Evolutionary conservation across 2,329 filamentous ascomycete genomes (phyloP), one percentile per base, ranked within the genome.

Genomic region (Pseudogymnoascus sp.): DNA sequence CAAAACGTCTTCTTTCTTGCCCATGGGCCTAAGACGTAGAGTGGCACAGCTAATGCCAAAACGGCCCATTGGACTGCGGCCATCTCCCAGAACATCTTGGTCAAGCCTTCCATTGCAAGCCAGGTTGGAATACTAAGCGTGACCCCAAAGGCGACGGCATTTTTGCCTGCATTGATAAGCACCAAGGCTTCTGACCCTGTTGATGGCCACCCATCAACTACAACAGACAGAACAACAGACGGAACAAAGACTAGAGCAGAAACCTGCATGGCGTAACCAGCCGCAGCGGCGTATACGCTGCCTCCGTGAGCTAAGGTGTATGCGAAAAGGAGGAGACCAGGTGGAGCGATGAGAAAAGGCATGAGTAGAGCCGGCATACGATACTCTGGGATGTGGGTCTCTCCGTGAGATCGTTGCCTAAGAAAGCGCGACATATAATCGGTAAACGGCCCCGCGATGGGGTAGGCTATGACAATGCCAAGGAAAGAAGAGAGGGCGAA

Each of bases 351-450:
- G n/a, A 75, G 47, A 51, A 77, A 72, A 4, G 76, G 76, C 10
- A 77, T 66, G 23, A 75, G 69, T 1, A 78, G 70, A 1, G 75
- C 71, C 1, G 76, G 73, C 1, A 78, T 68, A 29, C 75, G 72
- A 67, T 76, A 73, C 63, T 78, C 75, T 18, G 76, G 76, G 60
- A 76, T 72, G 65, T 77, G 75, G 26, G 75, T 61, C 26, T 72
- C 71, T 40, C 68, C 67, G 62, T 75, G 74, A 40, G 42, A 47
- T 26, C 73, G 70, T 37, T 66, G 69, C n/a, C 72, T 69, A 60
- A 76, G 67, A 64, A 64, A 72, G 26, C 72, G 72, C 11, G 76
- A 76, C 34, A 77, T 67, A 7, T 67, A 62, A 67, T 74, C 73
- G 1, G 69, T 69, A 10, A 72, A 66, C 64, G 71, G 64, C 62